Conservation (phyloP, 768 basidiomycete species). For the Xerocomellus dryophilus region DNA sequence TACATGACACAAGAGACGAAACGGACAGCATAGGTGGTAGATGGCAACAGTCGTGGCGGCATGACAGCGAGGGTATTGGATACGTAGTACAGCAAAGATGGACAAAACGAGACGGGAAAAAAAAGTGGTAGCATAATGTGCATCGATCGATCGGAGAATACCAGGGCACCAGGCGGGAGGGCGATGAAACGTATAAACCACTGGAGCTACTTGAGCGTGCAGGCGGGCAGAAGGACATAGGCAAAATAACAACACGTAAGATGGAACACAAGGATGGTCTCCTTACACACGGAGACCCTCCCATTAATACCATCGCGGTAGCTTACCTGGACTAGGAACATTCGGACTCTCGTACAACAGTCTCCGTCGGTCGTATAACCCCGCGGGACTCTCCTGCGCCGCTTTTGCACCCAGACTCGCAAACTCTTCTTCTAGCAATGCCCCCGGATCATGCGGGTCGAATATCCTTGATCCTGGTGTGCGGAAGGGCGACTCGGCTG, state of each 20-base stretch:
- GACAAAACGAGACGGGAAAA: conserved; percentile 11
- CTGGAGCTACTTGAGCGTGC: background rate
- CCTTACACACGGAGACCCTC: background rate
- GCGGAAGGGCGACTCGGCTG: conserved; percentile 44
- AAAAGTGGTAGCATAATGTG: conserved; percentile 1
- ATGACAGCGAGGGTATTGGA: background rate
- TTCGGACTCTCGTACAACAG: conserved; percentile 77
- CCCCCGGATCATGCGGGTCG: conserved; percentile 70
- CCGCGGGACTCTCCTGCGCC: conserved; percentile 59
- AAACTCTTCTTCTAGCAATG: conserved; percentile 71
- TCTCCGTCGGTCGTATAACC: conserved; percentile 59
- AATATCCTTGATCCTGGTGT: conserved; percentile 51
- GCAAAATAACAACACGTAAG: background rate
- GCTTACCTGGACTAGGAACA: conserved; percentile 52
- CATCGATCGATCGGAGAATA: background rate
- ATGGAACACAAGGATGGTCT: background rate
- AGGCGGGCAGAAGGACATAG: background rate
- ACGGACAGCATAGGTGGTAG: conserved; percentile 1
- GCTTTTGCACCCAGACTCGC: conserved; percentile 45
- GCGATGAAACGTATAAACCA: background rate
- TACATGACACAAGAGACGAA: background rate
- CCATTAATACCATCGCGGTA: conserved; percentile 49
- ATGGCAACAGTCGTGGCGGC: background rate
- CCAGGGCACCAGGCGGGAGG: background rate
- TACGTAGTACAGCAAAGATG: conserved; percentile 5